phyloP scores from a whole-genome alignment of 106 monocot genomes.

The Acorus calamus region DNA sequence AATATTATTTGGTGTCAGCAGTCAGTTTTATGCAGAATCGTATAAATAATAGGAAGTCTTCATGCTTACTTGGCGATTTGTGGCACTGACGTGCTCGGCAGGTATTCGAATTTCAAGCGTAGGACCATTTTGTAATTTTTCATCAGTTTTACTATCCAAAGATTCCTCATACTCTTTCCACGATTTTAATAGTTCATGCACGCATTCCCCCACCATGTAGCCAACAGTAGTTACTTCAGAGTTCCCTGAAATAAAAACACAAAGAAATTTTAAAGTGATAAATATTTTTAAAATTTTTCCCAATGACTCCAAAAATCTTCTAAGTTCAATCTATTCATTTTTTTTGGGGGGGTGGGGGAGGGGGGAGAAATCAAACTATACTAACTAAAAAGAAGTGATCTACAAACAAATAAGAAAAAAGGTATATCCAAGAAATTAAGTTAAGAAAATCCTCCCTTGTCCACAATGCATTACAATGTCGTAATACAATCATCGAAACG shows the following conservation, averaged over 20 bases:
- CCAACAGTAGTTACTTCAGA: constrained; percentile 55
- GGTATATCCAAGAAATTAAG: no score
- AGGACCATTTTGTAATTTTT: constrained; percentile 51
- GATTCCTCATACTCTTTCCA: constrained; percentile 86
- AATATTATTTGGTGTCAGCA: no score
- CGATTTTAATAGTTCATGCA: constrained; percentile 88
- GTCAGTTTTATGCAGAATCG: no score
- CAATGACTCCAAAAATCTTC: no score
- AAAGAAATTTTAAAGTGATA: neutral
- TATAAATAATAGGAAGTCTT: neutral
- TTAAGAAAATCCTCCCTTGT: no score
- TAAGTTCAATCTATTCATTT: no score
- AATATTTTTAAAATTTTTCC: neutral
- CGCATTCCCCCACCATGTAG: constrained; percentile 88
- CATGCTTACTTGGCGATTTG: constrained; percentile 76
- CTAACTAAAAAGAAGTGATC: no score
- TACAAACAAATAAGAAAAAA: no score
- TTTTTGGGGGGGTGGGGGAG: no score
- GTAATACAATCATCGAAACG: no score
- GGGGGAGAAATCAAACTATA: no score
- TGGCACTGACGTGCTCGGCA: constrained; percentile 83
- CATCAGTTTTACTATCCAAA: constrained; percentile 42
- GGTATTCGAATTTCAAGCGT: constrained; percentile 84
- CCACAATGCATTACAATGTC: no score
- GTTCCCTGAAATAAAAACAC: constrained; percentile 40